phyloP scores from a whole-genome alignment of 305 asterid genomes.

The Galium porrigens region DNA sequence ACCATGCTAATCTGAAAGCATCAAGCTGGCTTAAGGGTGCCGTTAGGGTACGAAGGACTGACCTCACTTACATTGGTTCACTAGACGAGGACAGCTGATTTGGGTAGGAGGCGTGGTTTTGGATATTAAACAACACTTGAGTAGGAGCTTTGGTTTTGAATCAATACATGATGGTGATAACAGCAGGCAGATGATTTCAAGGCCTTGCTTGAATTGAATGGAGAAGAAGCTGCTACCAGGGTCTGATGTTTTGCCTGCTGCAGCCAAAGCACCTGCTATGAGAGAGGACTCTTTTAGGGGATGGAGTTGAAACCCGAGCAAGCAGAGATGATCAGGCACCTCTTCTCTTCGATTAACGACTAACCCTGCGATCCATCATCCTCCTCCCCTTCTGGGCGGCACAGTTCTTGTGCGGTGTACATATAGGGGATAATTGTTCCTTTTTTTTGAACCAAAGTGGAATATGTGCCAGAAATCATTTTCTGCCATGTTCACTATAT shows the following conservation, averaged over 20 bases:
- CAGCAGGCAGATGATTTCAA: slow-evolving; percentile 14
- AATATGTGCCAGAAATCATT: slow-evolving; percentile 28
- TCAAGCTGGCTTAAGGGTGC: slow-evolving; percentile 70
- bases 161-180: slow-evolving; percentile 14
- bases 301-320: slow-evolving; percentile 15
- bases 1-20: slow-evolving; percentile 60
- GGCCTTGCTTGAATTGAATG: background rate
- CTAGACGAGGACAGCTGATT: slow-evolving; percentile 84
- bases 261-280: slow-evolving; percentile 24
- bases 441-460: slow-evolving; percentile 22
- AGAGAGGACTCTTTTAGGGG: slow-evolving; percentile 39
- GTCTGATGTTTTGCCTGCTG: slow-evolving; percentile 15
- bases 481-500: slow-evolving; percentile 32
- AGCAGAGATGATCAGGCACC: slow-evolving; percentile 15
- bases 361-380: slow-evolving; percentile 31
- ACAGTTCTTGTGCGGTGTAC: slow-evolving; percentile 34
- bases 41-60: slow-evolving; percentile 67
- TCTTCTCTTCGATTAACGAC: slow-evolving; percentile 31
- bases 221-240: background rate
- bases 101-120: slow-evolving; percentile 19
- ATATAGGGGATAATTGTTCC: slow-evolving; percentile 34
- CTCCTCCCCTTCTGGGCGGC: slow-evolving; percentile 24
- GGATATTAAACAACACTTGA: background rate
- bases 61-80: slow-evolving; percentile 70
- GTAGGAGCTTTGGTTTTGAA: slow-evolving; percentile 18